These are phyloP conservation scores for cucumber (Cucumis sativus) DNA, from an alignment of 306 rosid genomes.

Conservation along the genomic window DNA sequence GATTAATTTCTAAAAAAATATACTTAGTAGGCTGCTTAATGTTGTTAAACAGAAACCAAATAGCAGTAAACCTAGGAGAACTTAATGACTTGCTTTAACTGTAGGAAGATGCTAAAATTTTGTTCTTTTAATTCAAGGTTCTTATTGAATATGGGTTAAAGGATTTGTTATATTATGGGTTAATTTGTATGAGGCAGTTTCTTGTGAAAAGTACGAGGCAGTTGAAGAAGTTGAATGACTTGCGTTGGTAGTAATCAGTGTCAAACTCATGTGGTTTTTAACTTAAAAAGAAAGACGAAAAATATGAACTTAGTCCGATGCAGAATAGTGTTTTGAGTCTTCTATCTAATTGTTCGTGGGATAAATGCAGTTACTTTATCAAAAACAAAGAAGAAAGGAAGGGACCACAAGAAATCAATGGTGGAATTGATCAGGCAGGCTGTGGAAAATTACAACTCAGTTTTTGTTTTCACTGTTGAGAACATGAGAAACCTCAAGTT, in stretches of 20 bases:
- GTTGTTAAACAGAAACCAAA: neutral
- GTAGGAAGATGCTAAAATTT: neutral
- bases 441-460: conserved; percentile 47
- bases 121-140: neutral
- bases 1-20: neutral
- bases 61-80: neutral
- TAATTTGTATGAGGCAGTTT: neutral
- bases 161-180: neutral
- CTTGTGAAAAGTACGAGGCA: neutral
- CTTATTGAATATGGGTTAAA: neutral
- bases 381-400: conserved; percentile 86
- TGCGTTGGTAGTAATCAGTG: neutral
- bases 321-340: neutral
- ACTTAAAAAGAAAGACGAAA: neutral
- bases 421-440: conserved; percentile 54
- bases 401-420: conserved; percentile 62
- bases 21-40: neutral
- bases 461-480: conserved; percentile 68
- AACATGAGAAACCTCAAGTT: conserved; percentile 89
- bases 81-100: neutral
- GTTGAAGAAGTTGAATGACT: neutral
- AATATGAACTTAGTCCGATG: neutral
- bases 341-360: neutral
- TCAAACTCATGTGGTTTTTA: neutral
- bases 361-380: conserved; percentile 66